phyloP scores from a whole-genome alignment of 768 basidiomycete species.

The Punctularia strigosozonata region DNA sequence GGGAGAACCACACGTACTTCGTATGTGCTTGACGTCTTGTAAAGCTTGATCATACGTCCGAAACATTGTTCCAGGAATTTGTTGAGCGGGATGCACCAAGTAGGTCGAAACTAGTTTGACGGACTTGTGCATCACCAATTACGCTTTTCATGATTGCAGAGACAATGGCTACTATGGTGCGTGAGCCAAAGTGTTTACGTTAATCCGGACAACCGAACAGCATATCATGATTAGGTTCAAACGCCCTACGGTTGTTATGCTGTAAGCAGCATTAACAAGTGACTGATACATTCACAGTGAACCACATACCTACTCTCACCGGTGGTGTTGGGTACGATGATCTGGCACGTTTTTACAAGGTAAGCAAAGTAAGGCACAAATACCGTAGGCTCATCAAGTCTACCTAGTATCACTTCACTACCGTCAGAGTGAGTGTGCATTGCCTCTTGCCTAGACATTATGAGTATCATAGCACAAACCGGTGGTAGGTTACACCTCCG shows the following conservation, averaged over 20 bases:
- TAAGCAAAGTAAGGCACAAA: slow-evolving; percentile 4
- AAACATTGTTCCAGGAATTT: slow-evolving; percentile 25
- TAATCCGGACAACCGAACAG: too few relatives aligned
- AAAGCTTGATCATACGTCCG: background rate
- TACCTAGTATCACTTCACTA: slow-evolving; percentile 26
- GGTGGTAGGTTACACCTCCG: slow-evolving; percentile 24
- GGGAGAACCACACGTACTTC: slow-evolving; percentile 35
- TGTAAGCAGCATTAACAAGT: too few relatives aligned
- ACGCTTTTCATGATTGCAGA: slow-evolving; percentile 12
- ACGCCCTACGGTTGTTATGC: slow-evolving; percentile 32
- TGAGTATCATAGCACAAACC: slow-evolving; percentile 3
- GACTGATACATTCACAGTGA: too few relatives aligned
- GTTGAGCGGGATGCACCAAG: slow-evolving; percentile 26
- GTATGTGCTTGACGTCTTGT: slow-evolving; percentile 12
- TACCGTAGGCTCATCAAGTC: background rate
- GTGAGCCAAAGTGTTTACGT: too few relatives aligned
- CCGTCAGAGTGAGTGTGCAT: slow-evolving; percentile 14
- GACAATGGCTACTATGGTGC: slow-evolving; percentile 31
- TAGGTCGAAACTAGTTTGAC: slow-evolving; percentile 10
- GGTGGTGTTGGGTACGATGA: slow-evolving; percentile 32
- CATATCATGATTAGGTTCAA: slow-evolving; percentile 21
- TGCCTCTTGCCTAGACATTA: background rate
- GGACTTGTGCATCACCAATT: background rate
- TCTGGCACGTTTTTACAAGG: slow-evolving; percentile 34
- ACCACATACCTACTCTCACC: slow-evolving; percentile 32